phyloP scores from a whole-genome alignment of 768 basidiomycete species.

The Termitomyces sp. region DNA sequence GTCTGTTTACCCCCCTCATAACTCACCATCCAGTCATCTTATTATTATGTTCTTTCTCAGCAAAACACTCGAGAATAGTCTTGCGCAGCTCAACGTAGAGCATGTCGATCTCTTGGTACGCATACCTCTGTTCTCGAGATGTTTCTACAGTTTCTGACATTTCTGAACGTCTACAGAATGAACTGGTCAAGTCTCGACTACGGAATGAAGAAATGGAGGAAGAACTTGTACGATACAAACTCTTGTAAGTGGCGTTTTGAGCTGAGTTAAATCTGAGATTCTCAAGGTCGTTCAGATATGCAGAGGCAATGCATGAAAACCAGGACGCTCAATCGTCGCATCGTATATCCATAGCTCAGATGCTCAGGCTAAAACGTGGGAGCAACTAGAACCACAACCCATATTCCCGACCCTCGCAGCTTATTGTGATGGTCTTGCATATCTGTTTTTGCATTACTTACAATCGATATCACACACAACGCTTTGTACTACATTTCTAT shows the following conservation, averaged over 20 bases:
- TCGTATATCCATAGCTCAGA: constrained; percentile 51
- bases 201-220: constrained; percentile 91
- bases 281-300: constrained; percentile 35
- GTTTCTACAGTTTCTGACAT: background rate
- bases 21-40: background rate
- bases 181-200: constrained; percentile 85
- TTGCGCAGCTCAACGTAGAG: constrained; percentile 79
- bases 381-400: constrained; percentile 22
- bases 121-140: background rate
- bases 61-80: constrained; percentile 72
- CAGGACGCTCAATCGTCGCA: constrained; percentile 68
- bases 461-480: constrained; percentile 1
- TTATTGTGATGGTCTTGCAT: background rate
- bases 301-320: constrained; percentile 78
- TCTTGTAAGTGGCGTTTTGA: constrained; percentile 55
- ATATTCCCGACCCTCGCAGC: background rate
- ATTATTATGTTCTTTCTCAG: constrained; percentile 35
- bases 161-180: constrained; percentile 51
- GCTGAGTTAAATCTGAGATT: constrained; percentile 3
- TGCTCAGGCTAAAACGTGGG: constrained; percentile 40
- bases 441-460: constrained; percentile 6
- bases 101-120: constrained; percentile 74
- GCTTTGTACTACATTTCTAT: constrained; percentile 6
- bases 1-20: constrained; percentile 24
- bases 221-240: constrained; percentile 92